Evolutionary conservation across 2,329 filamentous ascomycete genomes (phyloP).

Genomic region (Fusarium begoniae): DNA sequence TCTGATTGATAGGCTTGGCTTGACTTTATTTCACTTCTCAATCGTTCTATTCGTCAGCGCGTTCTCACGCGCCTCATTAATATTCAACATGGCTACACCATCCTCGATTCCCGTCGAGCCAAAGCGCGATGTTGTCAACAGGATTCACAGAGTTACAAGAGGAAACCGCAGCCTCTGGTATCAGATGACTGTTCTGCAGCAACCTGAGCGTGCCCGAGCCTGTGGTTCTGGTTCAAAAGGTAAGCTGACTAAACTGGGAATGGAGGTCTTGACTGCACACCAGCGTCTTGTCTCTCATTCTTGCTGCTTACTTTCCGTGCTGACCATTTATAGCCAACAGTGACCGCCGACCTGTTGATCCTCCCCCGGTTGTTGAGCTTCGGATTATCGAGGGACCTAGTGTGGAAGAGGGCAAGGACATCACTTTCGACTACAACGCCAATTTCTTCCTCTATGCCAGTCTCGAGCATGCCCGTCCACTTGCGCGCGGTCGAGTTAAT

Average conservation of each 20-base stretch:
- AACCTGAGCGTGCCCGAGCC: slow-evolving; percentile 91
- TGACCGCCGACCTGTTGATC: slow-evolving; percentile 91
- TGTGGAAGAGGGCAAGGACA: slow-evolving; percentile 69
- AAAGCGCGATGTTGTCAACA: slow-evolving; percentile 55
- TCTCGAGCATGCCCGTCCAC: slow-evolving; percentile 83
- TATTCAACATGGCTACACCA: slow-evolving; percentile 47
- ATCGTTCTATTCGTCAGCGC: slow-evolving; percentile 16
- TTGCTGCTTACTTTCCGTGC: background rate
- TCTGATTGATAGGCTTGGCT: slow-evolving; percentile 16
- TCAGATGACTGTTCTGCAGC: slow-evolving; percentile 85
- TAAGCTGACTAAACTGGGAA: slow-evolving; percentile 56
- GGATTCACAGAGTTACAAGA: slow-evolving; percentile 65
- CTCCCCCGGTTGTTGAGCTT: slow-evolving; percentile 92
- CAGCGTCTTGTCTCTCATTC: background rate
- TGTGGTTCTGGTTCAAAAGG: slow-evolving; percentile 96
- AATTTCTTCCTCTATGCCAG: slow-evolving; percentile 98
- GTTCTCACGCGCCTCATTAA: slow-evolving; percentile 10
- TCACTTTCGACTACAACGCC: slow-evolving; percentile 92
- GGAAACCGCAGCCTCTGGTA: slow-evolving; percentile 84
- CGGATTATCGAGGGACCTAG: slow-evolving; percentile 80
- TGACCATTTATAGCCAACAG: slow-evolving; percentile 49
- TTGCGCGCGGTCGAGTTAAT: slow-evolving; percentile 82
- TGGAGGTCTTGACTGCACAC: background rate
- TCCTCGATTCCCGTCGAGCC: slow-evolving; percentile 42
- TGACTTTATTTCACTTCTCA: slow-evolving; percentile 8